Evolutionary conservation across 2,329 filamentous ascomycete genomes (phyloP), one percentile per base, ranked within the genome.

Genomic region (Triangularia setosa): DNA sequence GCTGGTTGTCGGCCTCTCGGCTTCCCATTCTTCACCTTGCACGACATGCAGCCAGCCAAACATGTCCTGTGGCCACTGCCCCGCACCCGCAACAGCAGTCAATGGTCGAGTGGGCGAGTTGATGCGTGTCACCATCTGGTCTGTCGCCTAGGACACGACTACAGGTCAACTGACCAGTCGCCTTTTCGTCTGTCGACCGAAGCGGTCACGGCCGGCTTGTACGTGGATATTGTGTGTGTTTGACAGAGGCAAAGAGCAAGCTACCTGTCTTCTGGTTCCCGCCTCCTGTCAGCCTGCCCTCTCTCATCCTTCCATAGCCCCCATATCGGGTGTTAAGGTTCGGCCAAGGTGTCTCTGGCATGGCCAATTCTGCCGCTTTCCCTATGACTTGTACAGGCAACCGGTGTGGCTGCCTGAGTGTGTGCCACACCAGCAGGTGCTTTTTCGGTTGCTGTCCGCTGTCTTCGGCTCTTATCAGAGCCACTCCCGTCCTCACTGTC

Each of bases 1-100:
- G 58, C 48, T 56, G 64, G 40, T 59, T 33, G 60, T 65, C 58
- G 56, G 56, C 64, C 66, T 63, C 52, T 67, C 60, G 66, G 60
- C 64, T 66, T 56, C 27, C 53, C 18, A 48, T 48, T 40, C 21
- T 58, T 62, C 61, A 63, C 63, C 65, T 66, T 62, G 24, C 59
- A 62, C 63, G 28, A 55, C 61, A 54, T 63, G 55, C 58, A 66
- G 58, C 55, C 55, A 58, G 55, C 24, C 52, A 55, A 28, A 28
- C 30, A 40, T 58, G 28, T 59, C 55, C 52, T 57, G 23, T 27
- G 52, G 52, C 40, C 55, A 27, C 52, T 21, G 60, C 62, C 30
- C 58, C 58, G 65, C 57, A 63, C 59, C n/a, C 52, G 16, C 52
- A 1, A 25, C 52, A 55, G 52, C 21, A 55, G 48, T 53, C 48